A percentile compares a stretch with the other conserved stretches of the same genome.
Conservation (phyloP, 106 monocot genomes). For the Dendrobium officinale region DNA sequence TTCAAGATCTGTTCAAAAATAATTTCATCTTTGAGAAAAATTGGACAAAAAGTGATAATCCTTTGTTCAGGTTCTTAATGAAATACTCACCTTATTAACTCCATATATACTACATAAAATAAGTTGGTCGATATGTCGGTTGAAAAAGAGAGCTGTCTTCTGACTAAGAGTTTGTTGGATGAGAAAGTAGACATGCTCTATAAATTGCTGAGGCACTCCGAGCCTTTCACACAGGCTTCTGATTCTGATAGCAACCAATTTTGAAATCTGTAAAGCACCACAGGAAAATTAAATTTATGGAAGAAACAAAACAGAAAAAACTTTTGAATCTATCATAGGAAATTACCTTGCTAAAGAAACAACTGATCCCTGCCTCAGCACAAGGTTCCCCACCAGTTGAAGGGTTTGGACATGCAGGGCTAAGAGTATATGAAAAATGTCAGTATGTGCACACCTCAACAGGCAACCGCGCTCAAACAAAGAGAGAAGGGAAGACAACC, state of each 20-base stretch:
- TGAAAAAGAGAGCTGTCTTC: slow-evolving; percentile 66
- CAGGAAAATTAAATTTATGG: neutral
- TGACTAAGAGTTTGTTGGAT: slow-evolving; percentile 79
- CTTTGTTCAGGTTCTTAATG: neutral
- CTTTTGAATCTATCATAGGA: neutral
- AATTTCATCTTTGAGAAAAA: slow-evolving; percentile 1
- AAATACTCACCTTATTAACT: slow-evolving; percentile 62
- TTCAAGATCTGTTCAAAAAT: slow-evolving; percentile 48
- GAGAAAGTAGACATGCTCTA: slow-evolving; percentile 66
- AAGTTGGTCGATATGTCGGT: slow-evolving; percentile 90
- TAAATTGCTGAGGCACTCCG: slow-evolving; percentile 42
- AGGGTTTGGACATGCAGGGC: slow-evolving; percentile 77
- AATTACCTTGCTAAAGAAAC: slow-evolving; percentile 79
- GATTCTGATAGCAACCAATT: slow-evolving; percentile 85
- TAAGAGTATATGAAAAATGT: slow-evolving; percentile 20
- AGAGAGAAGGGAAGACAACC: slow-evolving; percentile 34
- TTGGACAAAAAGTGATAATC: neutral
- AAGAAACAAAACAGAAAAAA: neutral
- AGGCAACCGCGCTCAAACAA: neutral
- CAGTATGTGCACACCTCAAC: neutral
- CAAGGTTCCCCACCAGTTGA: slow-evolving; percentile 72
- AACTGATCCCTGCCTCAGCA: slow-evolving; percentile 62
- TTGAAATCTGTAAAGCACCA: slow-evolving; percentile 40
- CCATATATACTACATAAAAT: slow-evolving; percentile 93
- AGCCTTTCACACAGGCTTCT: slow-evolving; percentile 88